These are phyloP conservation scores for Osmanthus fragrans DNA, from an alignment of 257 asterid genomes.

Conservation along the genomic window DNA sequence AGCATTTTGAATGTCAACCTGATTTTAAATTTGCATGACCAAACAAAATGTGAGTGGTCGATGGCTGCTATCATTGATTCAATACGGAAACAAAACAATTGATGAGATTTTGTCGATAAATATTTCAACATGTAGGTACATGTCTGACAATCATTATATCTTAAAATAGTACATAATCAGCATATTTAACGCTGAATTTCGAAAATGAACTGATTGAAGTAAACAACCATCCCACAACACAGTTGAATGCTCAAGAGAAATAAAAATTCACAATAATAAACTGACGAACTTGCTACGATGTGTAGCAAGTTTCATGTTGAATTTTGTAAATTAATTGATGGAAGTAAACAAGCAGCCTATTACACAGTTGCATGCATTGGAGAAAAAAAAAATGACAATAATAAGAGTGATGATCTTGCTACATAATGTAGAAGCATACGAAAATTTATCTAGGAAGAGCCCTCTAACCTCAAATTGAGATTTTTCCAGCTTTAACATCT, in stretches of 20 bases:
- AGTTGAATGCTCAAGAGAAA: too few species aligned
- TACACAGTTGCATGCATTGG: background rate
- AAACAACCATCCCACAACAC: background rate
- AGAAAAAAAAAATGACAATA: background rate
- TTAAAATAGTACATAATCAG: background rate
- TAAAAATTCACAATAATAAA: background rate
- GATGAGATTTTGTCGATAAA: background rate
- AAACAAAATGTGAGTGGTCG: constrained; percentile 20
- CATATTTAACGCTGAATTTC: constrained; percentile 1
- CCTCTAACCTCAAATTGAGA: constrained; percentile 75
- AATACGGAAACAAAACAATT: background rate
- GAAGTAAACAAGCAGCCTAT: constrained; percentile 5
- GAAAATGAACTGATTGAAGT: background rate
- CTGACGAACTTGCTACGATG: constrained; percentile 13
- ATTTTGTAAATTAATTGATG: background rate
- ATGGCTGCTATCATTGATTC: background rate
- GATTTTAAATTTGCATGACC: constrained; percentile 25
- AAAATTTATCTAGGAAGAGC: constrained; percentile 10
- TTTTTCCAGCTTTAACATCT: constrained; percentile 73
- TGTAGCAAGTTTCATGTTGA: constrained; percentile 19
- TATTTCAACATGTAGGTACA: background rate
- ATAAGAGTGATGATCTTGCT: background rate
- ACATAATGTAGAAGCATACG: background rate
- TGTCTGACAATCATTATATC: background rate
- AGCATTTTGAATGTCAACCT: constrained; percentile 63